These are phyloP conservation scores for Neurospora sp. DNA, from an alignment of 495 filamentous ascomycete species.

Conservation along the genomic window DNA sequence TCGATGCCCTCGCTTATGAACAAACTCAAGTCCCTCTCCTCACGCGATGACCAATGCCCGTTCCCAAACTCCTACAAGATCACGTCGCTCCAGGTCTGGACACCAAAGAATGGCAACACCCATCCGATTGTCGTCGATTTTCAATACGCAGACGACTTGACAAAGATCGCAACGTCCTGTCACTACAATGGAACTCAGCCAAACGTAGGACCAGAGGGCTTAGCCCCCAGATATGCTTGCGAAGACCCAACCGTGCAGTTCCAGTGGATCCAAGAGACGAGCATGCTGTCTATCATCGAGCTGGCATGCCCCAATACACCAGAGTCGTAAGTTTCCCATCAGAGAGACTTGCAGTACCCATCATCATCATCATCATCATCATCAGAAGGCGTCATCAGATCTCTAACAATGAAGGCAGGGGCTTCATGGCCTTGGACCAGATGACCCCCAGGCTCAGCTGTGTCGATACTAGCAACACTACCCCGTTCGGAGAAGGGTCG, in stretches of 20 bases:
- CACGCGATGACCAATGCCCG: constrained; percentile 9
- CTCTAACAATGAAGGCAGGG: not conserved
- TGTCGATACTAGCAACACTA: constrained; percentile 1
- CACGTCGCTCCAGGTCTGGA: constrained; percentile 12
- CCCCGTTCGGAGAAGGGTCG: constrained; percentile 4
- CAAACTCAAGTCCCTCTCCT: not conserved
- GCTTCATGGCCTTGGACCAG: constrained; percentile 12
- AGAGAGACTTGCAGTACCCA: not conserved
- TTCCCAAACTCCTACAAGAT: constrained; percentile 14
- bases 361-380: not conserved
- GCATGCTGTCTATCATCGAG: constrained; percentile 19
- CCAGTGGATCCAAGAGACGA: constrained; percentile 35
- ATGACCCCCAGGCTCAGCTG: constrained; percentile 10
- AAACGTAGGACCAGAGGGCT: constrained; percentile 12
- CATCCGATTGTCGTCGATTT: constrained; percentile 9
- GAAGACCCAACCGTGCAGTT: constrained; percentile 31
- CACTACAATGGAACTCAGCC: constrained; percentile 17
- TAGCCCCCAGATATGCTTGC: constrained; percentile 17
- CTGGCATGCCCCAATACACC: constrained; percentile 12
- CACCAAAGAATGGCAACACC: constrained; percentile 8
- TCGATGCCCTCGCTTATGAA: constrained; percentile 2
- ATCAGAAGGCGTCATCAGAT: not conserved
- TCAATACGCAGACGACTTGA: constrained; percentile 12
- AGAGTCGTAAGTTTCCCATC: constrained; percentile 5
- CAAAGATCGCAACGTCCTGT: constrained; percentile 18